Evolutionary conservation across 2,329 filamentous ascomycete genomes (phyloP).

Genomic region (Cladobotryum protrusum): DNA sequence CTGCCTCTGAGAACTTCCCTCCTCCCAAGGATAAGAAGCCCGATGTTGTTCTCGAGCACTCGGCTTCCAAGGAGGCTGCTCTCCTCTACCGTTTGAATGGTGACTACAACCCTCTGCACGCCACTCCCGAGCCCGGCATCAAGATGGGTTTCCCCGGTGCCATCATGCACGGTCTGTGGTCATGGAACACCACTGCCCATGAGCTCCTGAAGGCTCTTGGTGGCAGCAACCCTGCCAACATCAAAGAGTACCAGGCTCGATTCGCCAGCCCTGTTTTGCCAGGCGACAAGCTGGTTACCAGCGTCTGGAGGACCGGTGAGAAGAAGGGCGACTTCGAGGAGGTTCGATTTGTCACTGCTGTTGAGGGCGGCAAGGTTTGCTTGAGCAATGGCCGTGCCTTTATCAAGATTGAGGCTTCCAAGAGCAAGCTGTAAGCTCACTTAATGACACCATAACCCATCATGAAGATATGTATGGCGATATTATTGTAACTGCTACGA

Average conservation of each 20-base stretch:
- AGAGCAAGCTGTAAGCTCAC: conserved; percentile 54
- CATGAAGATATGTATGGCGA: not conserved
- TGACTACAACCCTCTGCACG: conserved; percentile 91
- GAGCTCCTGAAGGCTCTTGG: conserved; percentile 67
- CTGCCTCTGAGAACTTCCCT: conserved; percentile 70
- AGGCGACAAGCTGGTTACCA: conserved; percentile 72
- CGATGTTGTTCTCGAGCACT: conserved; percentile 62
- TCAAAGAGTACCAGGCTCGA: conserved; percentile 82
- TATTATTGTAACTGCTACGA: not conserved
- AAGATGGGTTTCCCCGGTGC: conserved; percentile 88
- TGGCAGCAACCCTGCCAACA: conserved; percentile 69
- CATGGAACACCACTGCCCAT: conserved; percentile 75
- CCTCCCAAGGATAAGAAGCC: conserved; percentile 69
- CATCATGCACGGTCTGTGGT: conserved; percentile 86
- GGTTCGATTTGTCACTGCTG: conserved; percentile 69
- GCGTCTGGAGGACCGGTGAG: conserved; percentile 74
- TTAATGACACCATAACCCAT: not conserved
- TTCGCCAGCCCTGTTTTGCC: conserved; percentile 82
- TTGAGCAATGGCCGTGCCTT: conserved; percentile 81
- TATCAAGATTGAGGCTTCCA: conserved; percentile 57
- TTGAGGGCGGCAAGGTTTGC: conserved; percentile 76
- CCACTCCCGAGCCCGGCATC: conserved; percentile 73
- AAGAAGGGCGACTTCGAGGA: conserved; percentile 66
- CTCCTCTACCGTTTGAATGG: conserved; percentile 80
- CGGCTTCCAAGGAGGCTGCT: conserved; percentile 66